Conservation (phyloP, 768 basidiomycete species). For the Mycena vitilis region DNA sequence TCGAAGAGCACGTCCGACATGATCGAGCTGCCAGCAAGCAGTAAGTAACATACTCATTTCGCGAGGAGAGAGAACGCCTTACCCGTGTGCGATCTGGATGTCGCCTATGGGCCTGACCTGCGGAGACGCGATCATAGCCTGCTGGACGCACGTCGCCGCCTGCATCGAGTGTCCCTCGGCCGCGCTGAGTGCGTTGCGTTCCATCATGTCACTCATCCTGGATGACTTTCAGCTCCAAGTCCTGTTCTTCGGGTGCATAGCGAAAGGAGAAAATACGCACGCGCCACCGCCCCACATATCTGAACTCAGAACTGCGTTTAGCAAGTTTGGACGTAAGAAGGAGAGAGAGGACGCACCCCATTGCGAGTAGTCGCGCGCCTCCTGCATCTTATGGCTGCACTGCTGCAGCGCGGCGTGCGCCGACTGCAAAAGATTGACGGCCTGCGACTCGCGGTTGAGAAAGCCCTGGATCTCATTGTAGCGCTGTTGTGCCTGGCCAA, state of each 20-base stretch:
- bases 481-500: conserved; percentile 45
- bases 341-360: conserved; percentile 45
- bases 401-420: conserved; percentile 49
- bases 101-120: conserved; percentile 52
- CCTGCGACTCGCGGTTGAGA: conserved; percentile 54
- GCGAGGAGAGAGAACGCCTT: conserved; percentile 8
- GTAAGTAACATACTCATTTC: background rate
- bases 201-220: conserved; percentile 56
- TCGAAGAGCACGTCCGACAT: conserved; percentile 56
- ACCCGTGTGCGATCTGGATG: conserved; percentile 55
- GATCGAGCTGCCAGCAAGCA: conserved; percentile 29
- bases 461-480: conserved; percentile 51
- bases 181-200: conserved; percentile 51
- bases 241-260: background rate
- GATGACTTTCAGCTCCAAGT: background rate
- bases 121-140: conserved; percentile 52
- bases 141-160: conserved; percentile 49
- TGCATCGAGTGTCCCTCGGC: conserved; percentile 51
- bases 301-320: conserved; percentile 45
- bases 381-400: conserved; percentile 47
- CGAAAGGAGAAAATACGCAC: conserved; percentile 37
- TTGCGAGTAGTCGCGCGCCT: conserved; percentile 54
- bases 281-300: conserved; percentile 57
- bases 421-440: conserved; percentile 51
- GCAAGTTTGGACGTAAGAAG: background rate